These are phyloP conservation scores for Delonix regia DNA, from an alignment of 306 rosid species.

Conservation along the genomic window DNA sequence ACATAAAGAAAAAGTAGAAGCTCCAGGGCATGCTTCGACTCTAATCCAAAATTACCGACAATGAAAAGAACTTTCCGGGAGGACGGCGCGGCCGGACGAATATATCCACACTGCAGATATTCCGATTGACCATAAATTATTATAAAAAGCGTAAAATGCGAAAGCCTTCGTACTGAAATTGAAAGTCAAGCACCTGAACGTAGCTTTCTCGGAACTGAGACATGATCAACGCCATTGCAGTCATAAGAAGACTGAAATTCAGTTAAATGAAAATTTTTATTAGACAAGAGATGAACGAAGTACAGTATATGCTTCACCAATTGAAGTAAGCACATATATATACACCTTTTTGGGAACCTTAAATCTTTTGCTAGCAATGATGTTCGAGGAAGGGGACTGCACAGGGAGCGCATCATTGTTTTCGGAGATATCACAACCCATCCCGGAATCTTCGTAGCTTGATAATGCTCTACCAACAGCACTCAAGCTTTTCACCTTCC, in stretches of 20 bases:
- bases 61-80: conserved; percentile 9
- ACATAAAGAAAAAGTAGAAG: conserved; percentile 37
- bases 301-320: neutral
- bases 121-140: neutral
- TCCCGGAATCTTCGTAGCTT: conserved; percentile 35
- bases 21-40: conserved; percentile 33
- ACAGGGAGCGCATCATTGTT: conserved; percentile 40
- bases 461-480: conserved; percentile 48
- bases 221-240: conserved; percentile 61
- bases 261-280: neutral
- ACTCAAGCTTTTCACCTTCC: conserved; percentile 59
- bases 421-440: conserved; percentile 50
- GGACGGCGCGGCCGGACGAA: neutral
- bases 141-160: neutral
- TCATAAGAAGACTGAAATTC: conserved; percentile 48
- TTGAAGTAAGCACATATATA: neutral
- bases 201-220: conserved; percentile 75
- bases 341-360: conserved; percentile 56
- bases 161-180: neutral
- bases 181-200: conserved; percentile 67
- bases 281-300: too few species aligned
- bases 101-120: neutral
- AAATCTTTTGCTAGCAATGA: conserved; percentile 39
- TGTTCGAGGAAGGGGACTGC: neutral
- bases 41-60: conserved; percentile 34